These are phyloP conservation scores for Penicillium paradoxum DNA, from an alignment of 495 filamentous ascomycete species.

Conservation along the genomic window DNA sequence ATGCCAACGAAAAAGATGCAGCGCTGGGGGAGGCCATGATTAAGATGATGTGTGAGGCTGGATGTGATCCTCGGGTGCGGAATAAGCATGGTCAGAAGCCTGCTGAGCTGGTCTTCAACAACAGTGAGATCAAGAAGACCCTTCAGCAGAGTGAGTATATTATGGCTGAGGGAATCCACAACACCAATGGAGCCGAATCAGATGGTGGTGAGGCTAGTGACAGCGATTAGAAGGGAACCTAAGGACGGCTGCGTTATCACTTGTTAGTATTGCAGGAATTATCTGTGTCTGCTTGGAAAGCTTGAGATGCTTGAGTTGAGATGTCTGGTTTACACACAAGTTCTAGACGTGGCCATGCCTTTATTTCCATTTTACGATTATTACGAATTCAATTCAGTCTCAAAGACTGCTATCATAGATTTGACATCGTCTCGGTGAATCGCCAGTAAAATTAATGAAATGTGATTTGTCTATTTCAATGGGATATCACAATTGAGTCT, in stretches of 20 bases:
- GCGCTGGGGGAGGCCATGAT: conserved; percentile 65
- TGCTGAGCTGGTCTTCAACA: conserved; percentile 46
- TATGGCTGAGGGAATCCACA: conserved; percentile 38
- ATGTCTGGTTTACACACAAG: not conserved
- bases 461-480: conserved; percentile 7
- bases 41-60: conserved; percentile 90
- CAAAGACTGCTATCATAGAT: not conserved
- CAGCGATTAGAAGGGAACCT: conserved; percentile 32
- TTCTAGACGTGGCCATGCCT: not conserved
- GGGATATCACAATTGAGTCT: conserved; percentile 6
- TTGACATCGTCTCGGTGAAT: not conserved
- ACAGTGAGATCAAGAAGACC: conserved; percentile 57
- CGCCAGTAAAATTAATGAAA: not conserved
- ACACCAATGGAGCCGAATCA: conserved; percentile 24
- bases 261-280: not conserved
- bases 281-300: not conserved
- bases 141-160: conserved; percentile 78
- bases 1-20: conserved; percentile 65
- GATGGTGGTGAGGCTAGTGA: conserved; percentile 38
- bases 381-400: conserved; percentile 3
- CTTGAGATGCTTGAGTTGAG: not conserved
- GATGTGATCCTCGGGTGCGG: conserved; percentile 61
- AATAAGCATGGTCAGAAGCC: conserved; percentile 47
- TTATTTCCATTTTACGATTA: conserved; percentile 7
- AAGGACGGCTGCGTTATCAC: not conserved